Base-by-base conservation (phyloP, 352 stramenopile species). In the Pythium phragmiticola region DNA sequence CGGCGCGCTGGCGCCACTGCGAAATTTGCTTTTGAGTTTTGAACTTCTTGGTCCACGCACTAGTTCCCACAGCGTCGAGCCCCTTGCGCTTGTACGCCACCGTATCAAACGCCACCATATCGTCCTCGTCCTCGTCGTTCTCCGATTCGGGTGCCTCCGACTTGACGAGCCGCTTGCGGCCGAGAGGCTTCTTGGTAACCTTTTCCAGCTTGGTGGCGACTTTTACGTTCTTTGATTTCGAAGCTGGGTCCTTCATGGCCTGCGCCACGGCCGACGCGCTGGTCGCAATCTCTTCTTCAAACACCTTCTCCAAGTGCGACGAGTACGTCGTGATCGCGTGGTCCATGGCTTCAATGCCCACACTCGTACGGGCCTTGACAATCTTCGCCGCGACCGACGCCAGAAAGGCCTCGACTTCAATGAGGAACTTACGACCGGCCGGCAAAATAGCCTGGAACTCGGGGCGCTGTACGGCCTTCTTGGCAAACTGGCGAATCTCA, bases 361-460 rank as follows among this genome's bases (percentile, higher is more conserved):
- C 81, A 19, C 61, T 68, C 16, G 70, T 73, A 6, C 84, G 83
- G 26, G 81, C 85, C 12, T 63, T 48, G 0, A 84, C 80, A 8
- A 95, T 83, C 42, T 92, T 71, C 12, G 47, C 76, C 11, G 86
- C 86, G n/a, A 92, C 66, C 3, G 75, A 72, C 16, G 78, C 72
- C 8, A 96, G 64, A 53, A 96, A 97, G 45, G 92, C 73, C 67
- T 92, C 86, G 7, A 96, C 88, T 65, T 97, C 90, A 37, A 93
- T 90, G 39, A 96, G 68, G 60, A 97, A 97, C 66, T 96, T 95
- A 41, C 89, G 82, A 4, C 90, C 90, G n/a, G 90, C 82, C 0
- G 88, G 88, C 26, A 96, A 69, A 72, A 97, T 96, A 2, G 76
- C 60, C 62, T 96, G 80, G 60, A 97, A 96, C 41, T 88, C 70